Conservation (phyloP, 306 rosid genomes). For the Citrullus mucosospermus region DNA sequence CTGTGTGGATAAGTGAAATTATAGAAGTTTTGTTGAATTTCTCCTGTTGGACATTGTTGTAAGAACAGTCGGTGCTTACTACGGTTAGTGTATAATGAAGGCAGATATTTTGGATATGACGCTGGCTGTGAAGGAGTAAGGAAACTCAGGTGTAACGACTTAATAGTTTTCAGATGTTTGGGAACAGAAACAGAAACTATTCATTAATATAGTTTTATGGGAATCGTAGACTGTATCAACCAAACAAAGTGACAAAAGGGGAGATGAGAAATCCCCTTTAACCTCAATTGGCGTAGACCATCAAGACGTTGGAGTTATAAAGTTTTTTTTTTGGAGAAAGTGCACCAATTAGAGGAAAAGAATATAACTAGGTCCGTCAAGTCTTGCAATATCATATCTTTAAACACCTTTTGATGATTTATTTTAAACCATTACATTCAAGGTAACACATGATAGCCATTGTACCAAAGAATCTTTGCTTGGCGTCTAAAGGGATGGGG, state of each 20-base stretch:
- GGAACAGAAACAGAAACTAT: neutral
- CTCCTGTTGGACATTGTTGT: neutral
- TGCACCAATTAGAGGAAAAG: neutral
- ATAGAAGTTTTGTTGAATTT: neutral
- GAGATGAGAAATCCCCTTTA: neutral
- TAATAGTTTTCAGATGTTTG: neutral
- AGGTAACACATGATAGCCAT: neutral
- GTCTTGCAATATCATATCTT: neutral
- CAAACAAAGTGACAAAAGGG: neutral
- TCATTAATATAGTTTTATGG: neutral
- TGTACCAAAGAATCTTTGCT: neutral
- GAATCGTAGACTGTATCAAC: neutral
- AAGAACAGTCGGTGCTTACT: neutral
- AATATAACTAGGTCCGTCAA: neutral
- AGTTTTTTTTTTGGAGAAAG: neutral
- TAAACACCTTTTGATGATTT: neutral
- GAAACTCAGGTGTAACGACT: neutral
- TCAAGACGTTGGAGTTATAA: neutral
- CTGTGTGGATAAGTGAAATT: neutral
- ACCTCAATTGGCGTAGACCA: neutral
- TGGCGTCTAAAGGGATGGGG: neutral
- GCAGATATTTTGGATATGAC: neutral
- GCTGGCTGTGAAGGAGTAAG: neutral
- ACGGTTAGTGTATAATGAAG: neutral
- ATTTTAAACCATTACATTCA: neutral